Evolutionary conservation across 805 yeast species (phyloP), one percentile per base, ranked within the genome.

Genomic region (Kuraishia cidri): DNA sequence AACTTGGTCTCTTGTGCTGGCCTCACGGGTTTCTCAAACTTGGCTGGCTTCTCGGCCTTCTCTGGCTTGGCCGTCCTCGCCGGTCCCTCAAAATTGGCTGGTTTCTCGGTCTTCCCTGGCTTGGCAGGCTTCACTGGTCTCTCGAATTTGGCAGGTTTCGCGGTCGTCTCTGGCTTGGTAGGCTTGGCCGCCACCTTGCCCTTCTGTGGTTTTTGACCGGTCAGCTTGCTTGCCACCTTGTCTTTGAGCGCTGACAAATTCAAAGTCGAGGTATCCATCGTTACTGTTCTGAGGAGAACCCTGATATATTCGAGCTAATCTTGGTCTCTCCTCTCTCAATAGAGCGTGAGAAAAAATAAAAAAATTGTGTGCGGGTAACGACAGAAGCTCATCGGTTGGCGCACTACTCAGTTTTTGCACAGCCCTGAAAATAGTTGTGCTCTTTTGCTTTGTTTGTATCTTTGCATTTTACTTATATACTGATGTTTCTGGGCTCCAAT

Each of bases 241-340:
- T 74, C 84, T 54, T 68, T 79, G 50, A 81, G 60, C 17, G 83
- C 72, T 30, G 79, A 53, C 40, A 72, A 52, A 51, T 63, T 68
- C 42, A 72, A 52, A 37, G 56, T 60, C 12, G 12, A n/a, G 11
- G 20, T 27, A 17, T 27, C 30, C 30, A 27, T 27, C 9, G 15
- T 12, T 25, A 17, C 12, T 14, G 15, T n/a, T n/a, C n/a, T n/a
- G n/a, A n/a, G n/a, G n/a, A n/a, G n/a, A n/a, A n/a, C n/a, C n/a
- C n/a, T n/a, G n/a, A n/a, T n/a, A n/a, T n/a, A n/a, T n/a, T n/a
- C n/a, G n/a, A n/a, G n/a, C n/a, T n/a, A n/a, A n/a, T n/a, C n/a
- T n/a, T n/a, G n/a, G n/a, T n/a, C n/a, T n/a, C n/a, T n/a, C n/a
- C n/a, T n/a, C n/a, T n/a, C n/a, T n/a, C n/a, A n/a, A n/a, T n/a